Evolutionary conservation across 495 filamentous ascomycete species (phyloP), one percentile per base, ranked within the genome.

Genomic region (Aspergillus ostianus): DNA sequence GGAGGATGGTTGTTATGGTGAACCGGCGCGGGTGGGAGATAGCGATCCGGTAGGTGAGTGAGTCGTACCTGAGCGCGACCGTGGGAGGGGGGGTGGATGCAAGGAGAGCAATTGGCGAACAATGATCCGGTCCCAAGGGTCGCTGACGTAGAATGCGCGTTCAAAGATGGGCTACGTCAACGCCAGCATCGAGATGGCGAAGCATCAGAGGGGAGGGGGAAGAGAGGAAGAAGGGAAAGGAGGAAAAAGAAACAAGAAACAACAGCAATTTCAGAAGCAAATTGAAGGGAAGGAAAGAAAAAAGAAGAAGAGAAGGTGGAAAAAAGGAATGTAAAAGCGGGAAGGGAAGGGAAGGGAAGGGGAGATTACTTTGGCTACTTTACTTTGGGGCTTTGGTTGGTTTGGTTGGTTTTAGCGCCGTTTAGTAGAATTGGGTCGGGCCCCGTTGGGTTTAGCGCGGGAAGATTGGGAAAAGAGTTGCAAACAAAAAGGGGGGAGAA

Each of bases 41-140:
- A 57, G 54, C 36, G 36, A 41, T 8, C 36, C 36, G 12, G 36
- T 1, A 1, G 12, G 36, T 1, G 8, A 15, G 13, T 12, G 51
- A 57, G 56, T 44, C 27, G 63, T 63, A 69, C 70, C 64, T 71
- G 63, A 67, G 67, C 69, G 73, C 69, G 70, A 74, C 69, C 71
- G 73, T 65, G 68, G 64, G 66, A 55, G 58, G 52, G 52, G 52
- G 53, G 56, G 46, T 20, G 55, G 59, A 76, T 61, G 73, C 70
- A 76, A 77, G 72, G 74, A 69, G 70, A 65, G 57, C 41, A 47
- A 32, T 44, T 20, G 55, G 57, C 51, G 41, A 55, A 53, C 56
- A 45, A 63, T 67, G 69, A 67, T 65, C 68, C 61, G 47, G 60
- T 60, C 64, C 73, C 70, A 71, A 70, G 58, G 58, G 49, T 64